A percentile compares a stretch with the other conserved stretches of the same genome.
Conservation (phyloP, 225 moss, liverwort and hornwort genomes). For the Sphagnum tenellum region DNA sequence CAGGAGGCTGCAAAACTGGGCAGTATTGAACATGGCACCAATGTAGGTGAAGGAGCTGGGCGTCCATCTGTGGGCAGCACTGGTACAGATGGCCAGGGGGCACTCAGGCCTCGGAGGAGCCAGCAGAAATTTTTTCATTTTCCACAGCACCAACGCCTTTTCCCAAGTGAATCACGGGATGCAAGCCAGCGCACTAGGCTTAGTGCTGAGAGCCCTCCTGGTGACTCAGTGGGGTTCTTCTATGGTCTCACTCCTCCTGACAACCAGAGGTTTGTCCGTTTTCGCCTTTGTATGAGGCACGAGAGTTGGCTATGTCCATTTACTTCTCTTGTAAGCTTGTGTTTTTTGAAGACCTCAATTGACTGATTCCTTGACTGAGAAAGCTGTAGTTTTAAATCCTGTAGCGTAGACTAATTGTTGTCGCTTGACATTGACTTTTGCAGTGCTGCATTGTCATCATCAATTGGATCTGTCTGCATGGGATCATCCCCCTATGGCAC, state of each 20-base stretch:
- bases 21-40: conserved; percentile 36
- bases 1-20: conserved; percentile 29
- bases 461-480: conserved; percentile 67
- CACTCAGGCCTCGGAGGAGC: conserved; percentile 68
- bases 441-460: conserved; percentile 69
- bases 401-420: too few relatives aligned
- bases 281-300: too few relatives aligned
- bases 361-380: too few relatives aligned
- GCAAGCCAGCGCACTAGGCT: conserved; percentile 39
- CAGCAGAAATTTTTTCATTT: conserved; percentile 21
- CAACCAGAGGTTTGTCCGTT: conserved; percentile 44
- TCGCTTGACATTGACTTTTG: conserved; percentile 6
- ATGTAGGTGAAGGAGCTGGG: conserved; percentile 41
- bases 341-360: too few relatives aligned
- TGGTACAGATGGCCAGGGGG: conserved; percentile 39
- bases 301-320: too few relatives aligned
- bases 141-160: conserved; percentile 73
- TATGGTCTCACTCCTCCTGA: conserved; percentile 87
- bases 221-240: conserved; percentile 97
- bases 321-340: too few relatives aligned
- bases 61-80: conserved; percentile 49
- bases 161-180: conserved; percentile 73
- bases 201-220: conserved; percentile 87
- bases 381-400: too few relatives aligned
- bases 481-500: conserved; percentile 89